Evolutionary conservation across 2,329 filamentous ascomycete species (phyloP), one percentile per base, ranked within the genome.

Genomic region (Fusarium dlaminii): DNA sequence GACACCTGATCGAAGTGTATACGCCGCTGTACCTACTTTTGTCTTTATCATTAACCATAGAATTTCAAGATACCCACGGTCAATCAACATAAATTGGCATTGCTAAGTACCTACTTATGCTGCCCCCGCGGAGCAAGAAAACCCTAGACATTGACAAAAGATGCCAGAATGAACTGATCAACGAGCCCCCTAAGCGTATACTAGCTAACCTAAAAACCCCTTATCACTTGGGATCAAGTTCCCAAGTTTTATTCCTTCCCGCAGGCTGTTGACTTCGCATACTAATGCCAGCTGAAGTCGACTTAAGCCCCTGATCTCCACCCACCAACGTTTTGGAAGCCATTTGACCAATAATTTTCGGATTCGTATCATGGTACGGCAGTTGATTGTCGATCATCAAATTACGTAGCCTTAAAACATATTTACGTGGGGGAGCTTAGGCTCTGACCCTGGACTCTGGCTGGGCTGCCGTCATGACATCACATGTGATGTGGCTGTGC

Each of bases 401-500:
- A 43, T 52, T 43, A 40, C 13, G 20, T 24, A 63, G 45, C 45
- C 39, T 27, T 36, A 29, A 66, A 30, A 30, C 55, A 32, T 46
- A 37, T 64, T 69, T 55, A 64, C 42, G 54, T 45, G 60, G 73
- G 65, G 70, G 57, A 40, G 51, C 51, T 18, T 54, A 39, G 49
- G n/a, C 36, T 34, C 29, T 34, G 55, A 30, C 40, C 29, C 48
- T 75, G 51, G 55, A 48, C 58, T 58, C 46, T 37, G 73, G 45
- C 49, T 61, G 34, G 49, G 61, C 49, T 55, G 55, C 65, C 52
- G 45, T 68, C 61, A 78, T 81, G 80, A 81, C 80, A 81, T 81
- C 79, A 81, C 71, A 72, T 69, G 68, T 75, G 69, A 70, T 77
- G 80, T 81, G 80, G 80, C 80, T 78, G 79, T 81, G 79, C 77